Base-by-base conservation (phyloP, 2,329 filamentous ascomycete species). In the Phialemonium atrogriseum region DNA sequence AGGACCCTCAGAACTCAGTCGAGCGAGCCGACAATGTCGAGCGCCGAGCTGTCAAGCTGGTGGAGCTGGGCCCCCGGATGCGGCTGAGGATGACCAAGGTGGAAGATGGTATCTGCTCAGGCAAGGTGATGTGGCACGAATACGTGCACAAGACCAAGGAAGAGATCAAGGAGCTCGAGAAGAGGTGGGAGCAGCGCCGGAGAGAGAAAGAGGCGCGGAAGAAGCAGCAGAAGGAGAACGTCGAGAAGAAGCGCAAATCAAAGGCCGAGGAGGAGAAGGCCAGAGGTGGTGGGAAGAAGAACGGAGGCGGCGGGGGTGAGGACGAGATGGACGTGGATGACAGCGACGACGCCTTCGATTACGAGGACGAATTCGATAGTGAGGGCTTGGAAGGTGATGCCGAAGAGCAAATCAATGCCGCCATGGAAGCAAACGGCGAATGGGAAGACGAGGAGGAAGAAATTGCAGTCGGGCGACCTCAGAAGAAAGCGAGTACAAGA, bases 121-220 rank as follows among this genome's bases (percentile, higher is more conserved):
- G 91, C 30, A 91, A 86, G 54, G 73, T 94, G 35, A 84, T 98
- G 83, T 98, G 91, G 91, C 91, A 98, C 56, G 87, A 95, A 53
- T 93, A 86, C 52, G 78, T 96, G 32, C 75, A 80, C 52, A 98
- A 98, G 69, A 77, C 76, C 6, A 77, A 77, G 45, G 71, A 75
- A 12, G 88, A 98, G 55, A 63, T 86, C 35, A 73, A 79, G 51
- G 75, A 82, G 41, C 60, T 95, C 46, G 88, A 96, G 45, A 75
- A 80, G 62, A 73, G 76, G 44, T 96, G 91, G 84, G 80, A 87
- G 44, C 63, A 81, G 59, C 73, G 76, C 48, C 71, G 74, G 35
- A 75, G 78, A 48, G 84, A 91, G 54, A 95, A 93, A 64, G 88
- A 88, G 35, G 75, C 75, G 34, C 70, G 91, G 42, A 81, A 77